Evolutionary conservation across 169 alveolate genomes (phyloP).

Genomic region (Plasmodium coatneyi): DNA sequence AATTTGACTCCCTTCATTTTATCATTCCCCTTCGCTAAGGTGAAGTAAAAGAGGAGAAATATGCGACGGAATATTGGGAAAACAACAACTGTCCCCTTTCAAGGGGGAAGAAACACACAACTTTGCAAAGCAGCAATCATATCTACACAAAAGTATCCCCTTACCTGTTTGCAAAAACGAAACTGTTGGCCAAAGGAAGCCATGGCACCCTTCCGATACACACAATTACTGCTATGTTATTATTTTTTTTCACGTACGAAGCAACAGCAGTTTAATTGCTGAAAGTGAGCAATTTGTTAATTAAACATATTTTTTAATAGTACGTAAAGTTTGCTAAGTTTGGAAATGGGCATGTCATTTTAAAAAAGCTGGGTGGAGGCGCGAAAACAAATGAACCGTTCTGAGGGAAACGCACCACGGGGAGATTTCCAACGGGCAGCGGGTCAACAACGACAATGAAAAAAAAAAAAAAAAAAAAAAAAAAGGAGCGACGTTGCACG

Average conservation of each 20-base stretch:
- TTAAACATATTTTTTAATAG: slow-evolving; percentile 7
- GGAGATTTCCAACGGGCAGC: not conserved
- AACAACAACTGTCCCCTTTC: not conserved
- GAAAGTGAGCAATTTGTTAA: not conserved
- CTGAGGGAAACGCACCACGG: not conserved
- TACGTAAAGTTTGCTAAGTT: slow-evolving; percentile 7
- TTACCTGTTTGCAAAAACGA: slow-evolving; percentile 12
- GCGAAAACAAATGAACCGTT: slow-evolving; percentile 3
- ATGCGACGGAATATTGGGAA: not conserved
- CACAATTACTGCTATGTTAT: not conserved
- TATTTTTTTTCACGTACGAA: not conserved
- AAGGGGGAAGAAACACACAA: not conserved
- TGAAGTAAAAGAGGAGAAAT: not conserved
- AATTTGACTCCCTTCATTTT: not conserved
- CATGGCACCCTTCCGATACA: not conserved
- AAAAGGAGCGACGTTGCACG: not conserved
- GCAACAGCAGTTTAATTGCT: not conserved
- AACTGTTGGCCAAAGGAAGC: not conserved
- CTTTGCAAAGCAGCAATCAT: not conserved
- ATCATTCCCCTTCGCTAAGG: not conserved
- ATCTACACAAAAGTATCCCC: not conserved
- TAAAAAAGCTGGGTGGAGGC: not conserved
- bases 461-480: not conserved
- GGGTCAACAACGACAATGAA: not conserved
- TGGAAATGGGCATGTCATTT: not conserved